phyloP scores from a whole-genome alignment of 345 rosid genomes.

The Gossypium mustelinum region DNA sequence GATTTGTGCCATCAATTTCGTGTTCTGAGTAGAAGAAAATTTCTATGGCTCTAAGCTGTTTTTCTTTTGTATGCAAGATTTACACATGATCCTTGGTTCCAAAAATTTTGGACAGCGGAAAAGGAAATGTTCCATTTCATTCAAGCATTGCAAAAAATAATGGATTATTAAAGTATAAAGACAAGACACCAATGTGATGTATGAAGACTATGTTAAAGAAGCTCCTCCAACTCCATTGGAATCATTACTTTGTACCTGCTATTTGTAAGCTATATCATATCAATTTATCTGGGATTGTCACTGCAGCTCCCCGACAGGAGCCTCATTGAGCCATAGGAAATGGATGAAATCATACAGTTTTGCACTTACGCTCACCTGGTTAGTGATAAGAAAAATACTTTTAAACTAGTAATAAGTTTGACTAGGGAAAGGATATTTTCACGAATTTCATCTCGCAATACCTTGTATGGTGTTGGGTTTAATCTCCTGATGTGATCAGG shows the following conservation, averaged over 20 bases:
- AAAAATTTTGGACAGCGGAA: neutral
- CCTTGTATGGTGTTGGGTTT: constrained; percentile 97
- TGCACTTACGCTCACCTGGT: constrained; percentile 86
- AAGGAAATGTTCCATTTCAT: neutral
- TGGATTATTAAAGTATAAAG: neutral
- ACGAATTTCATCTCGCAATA: constrained; percentile 14
- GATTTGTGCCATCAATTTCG: neutral
- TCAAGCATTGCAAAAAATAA: neutral
- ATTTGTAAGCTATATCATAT: constrained; percentile 19
- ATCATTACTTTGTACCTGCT: constrained; percentile 11
- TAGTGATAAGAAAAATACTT: neutral
- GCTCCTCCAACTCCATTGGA: constrained; percentile 23
- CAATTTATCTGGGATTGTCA: constrained; percentile 20
- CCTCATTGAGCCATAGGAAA: constrained; percentile 96
- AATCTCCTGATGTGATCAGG: constrained; percentile 91
- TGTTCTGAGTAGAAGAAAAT: neutral
- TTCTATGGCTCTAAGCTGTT: neutral
- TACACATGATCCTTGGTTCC: neutral
- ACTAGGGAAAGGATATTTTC: neutral
- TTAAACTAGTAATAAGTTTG: neutral
- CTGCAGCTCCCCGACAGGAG: constrained; percentile 94
- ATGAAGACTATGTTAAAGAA: neutral
- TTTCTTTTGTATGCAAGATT: neutral
- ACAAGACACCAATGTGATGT: neutral
- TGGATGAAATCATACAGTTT: constrained; percentile 92